Evolutionary conservation across 2,329 filamentous ascomycete genomes (phyloP).

Genomic region (Aspergillus flavus): DNA sequence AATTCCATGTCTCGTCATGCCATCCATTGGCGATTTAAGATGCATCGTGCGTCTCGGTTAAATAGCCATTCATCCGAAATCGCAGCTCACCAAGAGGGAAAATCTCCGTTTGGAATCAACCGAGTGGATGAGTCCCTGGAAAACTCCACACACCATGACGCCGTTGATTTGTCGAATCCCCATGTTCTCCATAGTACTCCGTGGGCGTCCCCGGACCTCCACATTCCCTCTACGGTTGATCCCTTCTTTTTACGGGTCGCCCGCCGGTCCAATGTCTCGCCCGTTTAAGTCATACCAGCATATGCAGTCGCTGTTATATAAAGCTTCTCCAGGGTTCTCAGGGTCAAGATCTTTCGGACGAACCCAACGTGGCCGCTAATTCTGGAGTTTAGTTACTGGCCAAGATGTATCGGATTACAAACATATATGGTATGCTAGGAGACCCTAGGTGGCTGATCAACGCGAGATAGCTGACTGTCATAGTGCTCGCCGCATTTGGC

Average conservation of each 20-base stretch:
- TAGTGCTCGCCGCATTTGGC: conserved; percentile 57
- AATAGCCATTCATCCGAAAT: conserved; percentile 11
- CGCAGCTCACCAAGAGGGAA: conserved; percentile 13
- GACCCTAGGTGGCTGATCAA: background rate
- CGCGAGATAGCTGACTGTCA: background rate
- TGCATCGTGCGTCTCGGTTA: conserved; percentile 11
- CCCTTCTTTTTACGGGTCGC: conserved; percentile 13
- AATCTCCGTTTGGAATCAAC: conserved; percentile 19
- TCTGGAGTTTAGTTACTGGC: conserved; percentile 5
- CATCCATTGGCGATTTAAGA: background rate
- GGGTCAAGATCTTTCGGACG: background rate
- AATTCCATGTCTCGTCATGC: background rate
- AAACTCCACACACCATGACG: conserved; percentile 16
- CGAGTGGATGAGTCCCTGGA: conserved; percentile 15
- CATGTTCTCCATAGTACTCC: conserved; percentile 5
- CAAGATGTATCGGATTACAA: conserved; percentile 26
- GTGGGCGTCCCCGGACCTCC: conserved; percentile 19
- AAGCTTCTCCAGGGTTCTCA: background rate
- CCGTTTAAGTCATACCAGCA: background rate
- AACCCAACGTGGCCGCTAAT: conserved; percentile 3
- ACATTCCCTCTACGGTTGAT: conserved; percentile 16
- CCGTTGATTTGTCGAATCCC: conserved; percentile 16
- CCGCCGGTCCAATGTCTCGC: conserved; percentile 14
- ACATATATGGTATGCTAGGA: conserved; percentile 21
- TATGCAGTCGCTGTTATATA: background rate